phyloP scores from a whole-genome alignment of 768 basidiomycete genomes.

The Auricularia auricula-judae region DNA sequence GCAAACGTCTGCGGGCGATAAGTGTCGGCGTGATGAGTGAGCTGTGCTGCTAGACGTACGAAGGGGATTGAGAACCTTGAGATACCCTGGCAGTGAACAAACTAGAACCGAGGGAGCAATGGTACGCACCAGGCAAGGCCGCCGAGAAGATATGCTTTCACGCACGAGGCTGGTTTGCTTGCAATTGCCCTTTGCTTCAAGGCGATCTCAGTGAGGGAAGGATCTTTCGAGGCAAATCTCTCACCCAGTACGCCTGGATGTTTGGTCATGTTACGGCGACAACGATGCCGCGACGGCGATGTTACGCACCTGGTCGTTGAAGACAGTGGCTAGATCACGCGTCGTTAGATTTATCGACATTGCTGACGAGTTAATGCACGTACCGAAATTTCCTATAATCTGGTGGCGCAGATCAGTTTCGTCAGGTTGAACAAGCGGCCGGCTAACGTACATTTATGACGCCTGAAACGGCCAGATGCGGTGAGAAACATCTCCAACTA shows the following conservation, averaged over 20 bases:
- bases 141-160: constrained; percentile 84
- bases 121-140: constrained; percentile 67
- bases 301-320: neutral
- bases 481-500: neutral
- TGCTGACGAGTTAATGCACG: constrained; percentile 23
- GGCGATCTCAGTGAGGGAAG: neutral
- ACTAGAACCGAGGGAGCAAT: neutral
- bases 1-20: constrained; percentile 43
- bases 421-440: neutral
- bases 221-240: neutral
- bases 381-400: constrained; percentile 71
- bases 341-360: constrained; percentile 5
- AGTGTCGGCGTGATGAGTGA: neutral
- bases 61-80: constrained; percentile 76
- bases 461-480: neutral
- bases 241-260: constrained; percentile 55
- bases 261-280: too few relatives aligned
- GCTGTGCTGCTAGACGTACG: constrained; percentile 6
- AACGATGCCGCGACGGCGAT: too few relatives aligned
- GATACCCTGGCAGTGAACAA: neutral
- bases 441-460: constrained; percentile 50
- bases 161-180: constrained; percentile 68
- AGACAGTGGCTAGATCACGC: constrained; percentile 5
- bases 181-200: constrained; percentile 78
- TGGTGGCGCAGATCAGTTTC: neutral